Conservation (phyloP, 75 land plant species). For the Pinus albicaulis region DNA sequence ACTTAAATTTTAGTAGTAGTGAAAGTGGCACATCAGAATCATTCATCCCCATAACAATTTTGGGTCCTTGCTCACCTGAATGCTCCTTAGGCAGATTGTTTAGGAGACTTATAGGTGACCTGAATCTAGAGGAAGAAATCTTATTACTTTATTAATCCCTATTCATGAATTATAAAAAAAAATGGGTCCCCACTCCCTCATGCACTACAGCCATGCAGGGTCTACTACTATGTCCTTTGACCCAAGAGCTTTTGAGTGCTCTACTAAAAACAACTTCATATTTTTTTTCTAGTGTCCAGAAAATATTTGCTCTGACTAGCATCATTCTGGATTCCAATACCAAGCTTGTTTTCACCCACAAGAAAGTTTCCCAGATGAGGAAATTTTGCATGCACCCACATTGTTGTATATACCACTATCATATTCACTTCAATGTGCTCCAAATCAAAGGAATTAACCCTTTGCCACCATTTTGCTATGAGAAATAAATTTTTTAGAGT, state of each 20-base stretch:
- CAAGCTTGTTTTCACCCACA: slow-evolving; percentile 42
- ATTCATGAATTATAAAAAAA: slow-evolving; percentile 29
- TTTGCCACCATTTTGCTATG: slow-evolving; percentile 64
- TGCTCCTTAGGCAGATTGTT: slow-evolving; percentile 57
- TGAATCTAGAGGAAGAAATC: slow-evolving; percentile 43
- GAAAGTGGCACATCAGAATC: neutral
- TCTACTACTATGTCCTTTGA: slow-evolving; percentile 18
- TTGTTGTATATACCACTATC: slow-evolving; percentile 42
- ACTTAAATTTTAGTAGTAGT: neutral
- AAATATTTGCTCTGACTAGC: slow-evolving; percentile 27
- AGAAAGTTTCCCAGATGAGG: slow-evolving; percentile 57
- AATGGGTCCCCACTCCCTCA: slow-evolving; percentile 83
- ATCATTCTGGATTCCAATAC: slow-evolving; percentile 70
- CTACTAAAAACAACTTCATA: slow-evolving; percentile 50
- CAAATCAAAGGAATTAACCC: slow-evolving; percentile 51
- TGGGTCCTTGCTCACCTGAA: slow-evolving; percentile 68
- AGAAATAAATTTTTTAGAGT: slow-evolving; percentile 48
- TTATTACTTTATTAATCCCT: slow-evolving; percentile 34
- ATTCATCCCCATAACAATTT: slow-evolving; percentile 69
- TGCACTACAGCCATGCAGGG: slow-evolving; percentile 72
- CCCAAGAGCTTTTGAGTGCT: slow-evolving; percentile 28
- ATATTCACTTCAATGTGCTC: slow-evolving; percentile 46
- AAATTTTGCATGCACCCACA: slow-evolving; percentile 59
- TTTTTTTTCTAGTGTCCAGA: slow-evolving; percentile 39
- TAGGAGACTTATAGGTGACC: slow-evolving; percentile 25